Percentiles rank a stretch among this genome's conserved stretches.
phyloP scores from a whole-genome alignment of 2,329 filamentous ascomycete species.

The Cladorrhinum sp. region DNA sequence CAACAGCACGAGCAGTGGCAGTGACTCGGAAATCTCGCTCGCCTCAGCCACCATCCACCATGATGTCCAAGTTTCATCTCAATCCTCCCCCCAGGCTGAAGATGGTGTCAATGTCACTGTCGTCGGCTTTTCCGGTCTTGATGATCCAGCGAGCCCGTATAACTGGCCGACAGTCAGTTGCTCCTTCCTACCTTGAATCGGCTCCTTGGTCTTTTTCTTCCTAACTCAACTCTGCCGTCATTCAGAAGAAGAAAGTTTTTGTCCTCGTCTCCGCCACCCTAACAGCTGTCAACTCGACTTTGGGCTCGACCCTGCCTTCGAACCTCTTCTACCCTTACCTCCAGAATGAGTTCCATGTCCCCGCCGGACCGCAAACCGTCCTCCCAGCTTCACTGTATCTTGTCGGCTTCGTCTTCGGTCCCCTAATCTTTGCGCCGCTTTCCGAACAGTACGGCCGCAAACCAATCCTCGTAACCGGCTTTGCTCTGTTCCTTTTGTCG shows the following conservation, averaged over 20 bases:
- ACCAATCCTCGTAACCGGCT: conserved; percentile 18
- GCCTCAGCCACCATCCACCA: neutral
- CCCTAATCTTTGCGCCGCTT: conserved; percentile 29
- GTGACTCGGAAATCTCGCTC: neutral
- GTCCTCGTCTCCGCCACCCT: conserved; percentile 26
- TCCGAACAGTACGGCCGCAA: conserved; percentile 28
- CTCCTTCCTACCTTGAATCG: neutral
- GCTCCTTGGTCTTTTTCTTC: neutral
- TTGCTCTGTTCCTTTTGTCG: conserved; percentile 23
- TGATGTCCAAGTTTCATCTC: neutral
- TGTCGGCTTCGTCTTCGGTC: conserved; percentile 28
- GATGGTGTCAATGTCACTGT: conserved; percentile 1
- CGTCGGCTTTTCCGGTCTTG: conserved; percentile 18
- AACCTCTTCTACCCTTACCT: conserved; percentile 26
- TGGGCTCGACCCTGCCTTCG: conserved; percentile 27
- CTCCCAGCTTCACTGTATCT: conserved; percentile 29
- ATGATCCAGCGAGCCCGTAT: conserved; percentile 24
- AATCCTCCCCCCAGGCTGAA: neutral
- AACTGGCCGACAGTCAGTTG: conserved; percentile 23
- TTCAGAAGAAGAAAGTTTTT: conserved; percentile 23
- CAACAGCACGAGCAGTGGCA: neutral
- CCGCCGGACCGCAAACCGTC: conserved; percentile 23
- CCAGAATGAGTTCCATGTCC: conserved; percentile 18
- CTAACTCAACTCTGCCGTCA: neutral
- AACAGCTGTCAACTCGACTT: conserved; percentile 25